A percentile compares a stretch with the other conserved stretches of the same genome.
Conservation (phyloP, 1,284 basidiomycete species). For the Sanghuangporus weigelae region DNA sequence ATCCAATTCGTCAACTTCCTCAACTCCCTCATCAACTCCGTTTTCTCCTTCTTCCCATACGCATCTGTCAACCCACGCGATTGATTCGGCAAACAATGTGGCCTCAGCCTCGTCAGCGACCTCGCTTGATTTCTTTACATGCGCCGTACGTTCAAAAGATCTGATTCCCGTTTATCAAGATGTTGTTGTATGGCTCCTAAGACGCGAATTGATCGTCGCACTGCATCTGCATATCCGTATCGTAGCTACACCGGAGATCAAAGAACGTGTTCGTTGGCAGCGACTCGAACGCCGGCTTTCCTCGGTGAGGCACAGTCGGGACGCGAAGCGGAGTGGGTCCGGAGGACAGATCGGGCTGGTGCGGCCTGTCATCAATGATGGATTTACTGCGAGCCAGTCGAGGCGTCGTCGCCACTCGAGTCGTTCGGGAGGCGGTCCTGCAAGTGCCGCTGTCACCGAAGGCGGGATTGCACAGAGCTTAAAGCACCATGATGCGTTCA, state of each 20-base stretch:
- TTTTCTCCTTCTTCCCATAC: conserved; percentile 1
- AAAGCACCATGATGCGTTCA: conserved; percentile 4
- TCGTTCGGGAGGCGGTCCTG: neutral
- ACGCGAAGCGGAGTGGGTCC: neutral
- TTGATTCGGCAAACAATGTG: neutral
- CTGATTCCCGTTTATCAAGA: conserved; percentile 70
- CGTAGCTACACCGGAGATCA: conserved; percentile 73
- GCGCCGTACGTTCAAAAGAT: conserved; percentile 64
- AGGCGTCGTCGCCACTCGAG: conserved; percentile 3
- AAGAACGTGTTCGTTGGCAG: conserved; percentile 51
- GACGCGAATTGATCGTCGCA: conserved; percentile 79
- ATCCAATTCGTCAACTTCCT: conserved; percentile 50
- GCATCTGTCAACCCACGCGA: neutral
- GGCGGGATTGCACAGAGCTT: conserved; percentile 12
- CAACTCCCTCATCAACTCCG: conserved; percentile 1
- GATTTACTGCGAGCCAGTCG: neutral
- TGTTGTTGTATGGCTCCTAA: conserved; percentile 90
- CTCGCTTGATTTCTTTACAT: conserved; percentile 62
- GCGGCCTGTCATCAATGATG: neutral
- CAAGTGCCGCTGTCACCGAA: neutral
- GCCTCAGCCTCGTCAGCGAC: neutral
- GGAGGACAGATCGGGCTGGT: neutral
- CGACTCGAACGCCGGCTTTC: conserved; percentile 19
- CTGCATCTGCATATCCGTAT: conserved; percentile 85
- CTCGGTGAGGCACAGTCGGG: conserved; percentile 8